These are phyloP conservation scores for Hygrophila difformis DNA, from an alignment of 257 asterid species.

Conservation along the genomic window DNA sequence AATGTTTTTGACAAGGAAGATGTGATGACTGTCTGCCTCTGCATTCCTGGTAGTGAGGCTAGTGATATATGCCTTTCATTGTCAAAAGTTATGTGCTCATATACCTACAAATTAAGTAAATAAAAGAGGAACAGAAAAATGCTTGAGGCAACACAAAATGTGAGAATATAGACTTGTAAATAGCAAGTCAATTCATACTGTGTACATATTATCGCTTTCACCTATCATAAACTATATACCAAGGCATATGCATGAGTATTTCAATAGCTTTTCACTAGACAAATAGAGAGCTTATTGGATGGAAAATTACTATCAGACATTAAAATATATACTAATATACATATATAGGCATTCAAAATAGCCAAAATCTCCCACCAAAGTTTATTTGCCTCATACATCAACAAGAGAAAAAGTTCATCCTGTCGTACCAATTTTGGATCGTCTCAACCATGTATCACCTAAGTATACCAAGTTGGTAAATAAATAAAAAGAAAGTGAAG, in stretches of 20 bases:
- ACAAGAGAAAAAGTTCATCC: neutral
- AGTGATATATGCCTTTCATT: slow-evolving; percentile 49
- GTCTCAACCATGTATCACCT: neutral
- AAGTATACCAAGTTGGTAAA: neutral
- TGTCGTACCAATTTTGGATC: neutral
- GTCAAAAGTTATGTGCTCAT: slow-evolving; percentile 79
- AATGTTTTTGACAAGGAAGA: slow-evolving; percentile 85
- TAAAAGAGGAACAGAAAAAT: neutral
- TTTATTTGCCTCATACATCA: too few species aligned
- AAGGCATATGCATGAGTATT: too few species aligned
- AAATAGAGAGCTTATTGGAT: neutral
- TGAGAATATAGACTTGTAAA: neutral
- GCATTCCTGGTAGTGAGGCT: slow-evolving; percentile 86
- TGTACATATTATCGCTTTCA: too few species aligned
- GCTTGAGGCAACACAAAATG: neutral
- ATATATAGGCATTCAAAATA: neutral
- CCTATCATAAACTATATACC: too few species aligned
- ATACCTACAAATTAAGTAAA: slow-evolving; percentile 53
- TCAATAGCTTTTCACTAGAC: neutral
- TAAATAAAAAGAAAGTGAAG: too few species aligned
- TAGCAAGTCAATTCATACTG: neutral
- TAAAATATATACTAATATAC: too few species aligned
- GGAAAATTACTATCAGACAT: too few species aligned
- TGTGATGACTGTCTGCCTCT: slow-evolving; percentile 62
- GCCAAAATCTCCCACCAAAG: too few species aligned